These are phyloP conservation scores for Spiromastix sp. DNA, from an alignment of 2,329 filamentous ascomycete species.

Conservation along the genomic window DNA sequence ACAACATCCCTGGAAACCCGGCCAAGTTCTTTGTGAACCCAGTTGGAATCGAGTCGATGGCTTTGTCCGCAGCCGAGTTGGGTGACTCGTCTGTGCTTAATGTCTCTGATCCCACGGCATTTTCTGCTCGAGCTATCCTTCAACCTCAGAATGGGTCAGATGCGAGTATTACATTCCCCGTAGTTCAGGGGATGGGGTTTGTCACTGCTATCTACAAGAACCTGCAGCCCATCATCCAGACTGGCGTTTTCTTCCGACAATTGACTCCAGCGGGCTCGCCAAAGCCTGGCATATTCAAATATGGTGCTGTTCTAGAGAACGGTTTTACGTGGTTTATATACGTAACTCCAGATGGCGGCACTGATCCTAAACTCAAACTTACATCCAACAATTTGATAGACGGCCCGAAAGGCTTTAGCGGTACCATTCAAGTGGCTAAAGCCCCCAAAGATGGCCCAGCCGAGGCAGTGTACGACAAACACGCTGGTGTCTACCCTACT, in stretches of 20 bases:
- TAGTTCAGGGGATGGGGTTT: constrained; percentile 85
- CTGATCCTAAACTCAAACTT: constrained; percentile 57
- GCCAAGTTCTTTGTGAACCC: constrained; percentile 70
- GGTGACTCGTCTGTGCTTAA: constrained; percentile 47
- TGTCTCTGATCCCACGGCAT: constrained; percentile 42
- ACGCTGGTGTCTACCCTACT: constrained; percentile 64
- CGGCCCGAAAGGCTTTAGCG: constrained; percentile 59
- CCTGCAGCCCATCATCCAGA: constrained; percentile 61
- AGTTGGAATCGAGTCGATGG: constrained; percentile 67
- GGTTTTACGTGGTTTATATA: constrained; percentile 72
- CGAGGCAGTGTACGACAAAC: constrained; percentile 62
- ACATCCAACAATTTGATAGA: constrained; percentile 55
- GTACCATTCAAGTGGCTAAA: constrained; percentile 75
- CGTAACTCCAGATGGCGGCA: constrained; percentile 49
- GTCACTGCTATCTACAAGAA: constrained; percentile 67
- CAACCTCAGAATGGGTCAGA: constrained; percentile 41
- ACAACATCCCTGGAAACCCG: constrained; percentile 44
- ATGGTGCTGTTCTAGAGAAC: constrained; percentile 61
- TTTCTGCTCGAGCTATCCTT: constrained; percentile 60
- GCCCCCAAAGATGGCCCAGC: constrained; percentile 48
- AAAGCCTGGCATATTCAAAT: constrained; percentile 62
- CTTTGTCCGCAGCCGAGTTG: constrained; percentile 70
- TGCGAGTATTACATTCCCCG: constrained; percentile 61
- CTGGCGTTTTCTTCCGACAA: constrained; percentile 61
- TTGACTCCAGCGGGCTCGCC: constrained; percentile 46